Conservation (phyloP, 805 yeast species). For the Saccharomycopsis schoenii region DNA sequence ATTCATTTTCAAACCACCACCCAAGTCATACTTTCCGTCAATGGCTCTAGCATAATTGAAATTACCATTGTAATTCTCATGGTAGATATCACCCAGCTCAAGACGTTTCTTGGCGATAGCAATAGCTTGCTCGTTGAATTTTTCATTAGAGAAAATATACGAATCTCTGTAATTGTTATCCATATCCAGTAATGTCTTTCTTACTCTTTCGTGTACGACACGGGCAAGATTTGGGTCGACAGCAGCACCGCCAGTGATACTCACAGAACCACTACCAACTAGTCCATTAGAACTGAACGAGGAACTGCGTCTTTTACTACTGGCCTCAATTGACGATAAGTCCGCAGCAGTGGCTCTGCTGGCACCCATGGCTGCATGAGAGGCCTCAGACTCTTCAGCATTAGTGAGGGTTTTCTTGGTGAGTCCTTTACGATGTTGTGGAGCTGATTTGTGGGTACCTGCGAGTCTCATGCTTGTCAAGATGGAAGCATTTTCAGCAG, state of each 20-base stretch:
- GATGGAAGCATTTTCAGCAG: slow-evolving; percentile 37
- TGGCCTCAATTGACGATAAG: background rate
- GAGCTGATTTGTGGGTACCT: slow-evolving; percentile 18
- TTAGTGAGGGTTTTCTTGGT: background rate
- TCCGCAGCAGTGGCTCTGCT: slow-evolving; percentile 38
- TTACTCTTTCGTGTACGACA: slow-evolving; percentile 26
- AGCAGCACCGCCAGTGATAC: background rate
- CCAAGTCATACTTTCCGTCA: slow-evolving; percentile 40
- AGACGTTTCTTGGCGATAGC: slow-evolving; percentile 64
- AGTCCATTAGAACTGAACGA: slow-evolving; percentile 12
- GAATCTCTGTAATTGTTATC: slow-evolving; percentile 34
- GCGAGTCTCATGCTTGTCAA: slow-evolving; percentile 30
- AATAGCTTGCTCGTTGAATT: slow-evolving; percentile 62
- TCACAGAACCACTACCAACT: slow-evolving; percentile 20
- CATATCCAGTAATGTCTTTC: slow-evolving; percentile 29
- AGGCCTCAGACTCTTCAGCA: slow-evolving; percentile 24
- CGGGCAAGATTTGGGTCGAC: slow-evolving; percentile 27
- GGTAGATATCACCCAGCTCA: slow-evolving; percentile 35
- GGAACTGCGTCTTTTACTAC: background rate
- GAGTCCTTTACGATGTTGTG: background rate
- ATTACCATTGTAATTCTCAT: background rate
- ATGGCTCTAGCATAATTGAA: slow-evolving; percentile 24
- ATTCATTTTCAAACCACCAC: slow-evolving; percentile 79
- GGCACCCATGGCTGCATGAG: slow-evolving; percentile 48
- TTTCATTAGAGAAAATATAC: slow-evolving; percentile 35